A percentile compares a stretch with the other conserved stretches of the same genome.
These are phyloP conservation scores for Phyllosticta citribraziliensis DNA, from an alignment of 2,329 filamentous ascomycete species.

Conservation along the genomic window DNA sequence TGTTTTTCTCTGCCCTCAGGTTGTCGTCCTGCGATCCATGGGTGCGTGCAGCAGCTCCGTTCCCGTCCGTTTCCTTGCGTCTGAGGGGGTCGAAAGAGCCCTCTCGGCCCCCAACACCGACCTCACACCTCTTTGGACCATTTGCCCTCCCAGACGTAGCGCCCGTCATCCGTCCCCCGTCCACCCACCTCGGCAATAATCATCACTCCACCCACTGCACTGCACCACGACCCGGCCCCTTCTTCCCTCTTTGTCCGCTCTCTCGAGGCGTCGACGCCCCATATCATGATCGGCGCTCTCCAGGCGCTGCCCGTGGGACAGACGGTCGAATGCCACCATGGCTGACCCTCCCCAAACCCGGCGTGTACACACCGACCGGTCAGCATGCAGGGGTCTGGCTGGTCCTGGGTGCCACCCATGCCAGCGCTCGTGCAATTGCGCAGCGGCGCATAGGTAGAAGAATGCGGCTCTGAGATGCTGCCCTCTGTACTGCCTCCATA, in stretches of 20 bases:
- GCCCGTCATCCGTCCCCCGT: background rate
- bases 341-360: conserved; percentile 3
- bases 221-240: background rate
- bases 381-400: conserved; percentile 11
- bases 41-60: background rate
- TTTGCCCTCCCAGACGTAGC: background rate
- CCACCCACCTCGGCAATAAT: background rate
- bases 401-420: conserved; percentile 2
- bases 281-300: conserved; percentile 3
- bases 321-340: conserved; percentile 6
- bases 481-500: conserved; percentile 3
- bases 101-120: background rate
- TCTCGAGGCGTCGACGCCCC: conserved; percentile 6
- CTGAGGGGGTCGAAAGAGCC: too few relatives aligned
- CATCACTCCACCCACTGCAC: background rate
- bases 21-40: background rate
- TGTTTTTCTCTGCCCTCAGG: background rate
- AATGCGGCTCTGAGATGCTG: conserved; percentile 10
- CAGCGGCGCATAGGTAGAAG: background rate
- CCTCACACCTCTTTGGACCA: background rate
- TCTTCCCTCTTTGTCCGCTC: conserved; percentile 1
- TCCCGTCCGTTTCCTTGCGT: background rate
- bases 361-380: conserved; percentile 7
- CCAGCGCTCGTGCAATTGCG: conserved; percentile 5
- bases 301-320: conserved; percentile 4